Evolutionary conservation across 352 stramenopile genomes (phyloP), one percentile per base, ranked within the genome.

Genomic region (Phytophthora multivora): DNA sequence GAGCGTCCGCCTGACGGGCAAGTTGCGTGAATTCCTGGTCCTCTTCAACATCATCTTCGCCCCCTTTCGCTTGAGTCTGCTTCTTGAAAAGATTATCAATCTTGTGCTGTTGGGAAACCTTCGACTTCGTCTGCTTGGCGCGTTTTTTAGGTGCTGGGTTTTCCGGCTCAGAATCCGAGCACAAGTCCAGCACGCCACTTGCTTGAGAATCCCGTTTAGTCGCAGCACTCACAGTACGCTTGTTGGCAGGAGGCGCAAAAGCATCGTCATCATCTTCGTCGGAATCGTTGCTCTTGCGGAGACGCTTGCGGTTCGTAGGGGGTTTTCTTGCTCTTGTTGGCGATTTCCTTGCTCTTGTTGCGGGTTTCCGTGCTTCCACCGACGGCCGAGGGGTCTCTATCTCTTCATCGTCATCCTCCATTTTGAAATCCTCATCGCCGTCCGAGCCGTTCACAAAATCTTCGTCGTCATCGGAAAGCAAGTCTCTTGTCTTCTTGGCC

Each of bases 1-100:
- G 40, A 60, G 35, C 10, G 13, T 49, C 31, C 50, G 46, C 3
- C 40, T 47, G 12, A 30, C 62, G 57, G 6, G 73, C 70, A 25
- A 91, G 51, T 50, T 87, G 54, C 18, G 76, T 86, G 36, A 93
- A 93, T 51, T 90, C 81, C 1, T 73, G 40, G 45, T 93, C 83
- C 26, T 79, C 89, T 61, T 93, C 83, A n/a, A 90, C 66, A 13
- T 88, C 79, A 56, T 90, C 80, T 18, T 83, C 66, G 13, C 53
- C 30, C 23, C 54, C 51, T 41, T 63, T 51, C 15, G 38, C 36
- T 42, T 79, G 35, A n/a, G 35, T 59, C 35, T 83, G 76, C 13
- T 59, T 71, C 52, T 73, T 72, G 39, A 91, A 88, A 53, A 93
- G 46, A 18, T 81, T 62, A 57, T 68, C 73, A 51, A 93, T 86